phyloP scores from a whole-genome alignment of 2,329 filamentous ascomycete species.

The Aspergillus unguis region DNA sequence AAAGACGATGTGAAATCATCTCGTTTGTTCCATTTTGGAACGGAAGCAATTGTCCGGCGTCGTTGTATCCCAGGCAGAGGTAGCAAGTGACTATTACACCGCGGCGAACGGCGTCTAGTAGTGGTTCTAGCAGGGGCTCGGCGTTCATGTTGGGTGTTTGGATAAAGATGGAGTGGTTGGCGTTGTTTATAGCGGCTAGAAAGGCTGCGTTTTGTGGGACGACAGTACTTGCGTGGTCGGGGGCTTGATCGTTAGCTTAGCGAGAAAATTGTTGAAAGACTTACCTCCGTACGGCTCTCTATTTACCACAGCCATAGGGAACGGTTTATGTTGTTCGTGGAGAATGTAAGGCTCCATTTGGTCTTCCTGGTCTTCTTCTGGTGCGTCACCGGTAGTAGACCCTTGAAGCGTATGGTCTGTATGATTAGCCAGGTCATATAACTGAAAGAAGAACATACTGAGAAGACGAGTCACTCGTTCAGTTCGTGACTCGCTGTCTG shows the following conservation, averaged over 20 bases:
- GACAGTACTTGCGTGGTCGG: slow-evolving; percentile 58
- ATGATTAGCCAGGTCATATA: not conserved
- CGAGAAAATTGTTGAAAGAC: not conserved
- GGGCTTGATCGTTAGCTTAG: slow-evolving; percentile 30
- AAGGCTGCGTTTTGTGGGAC: slow-evolving; percentile 75
- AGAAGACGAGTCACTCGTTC: slow-evolving; percentile 63
- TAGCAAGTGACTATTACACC: slow-evolving; percentile 68
- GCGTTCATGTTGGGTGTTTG: slow-evolving; percentile 76
- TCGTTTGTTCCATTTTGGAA: slow-evolving; percentile 75
- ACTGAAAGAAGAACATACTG: slow-evolving; percentile 36
- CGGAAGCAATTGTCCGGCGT: slow-evolving; percentile 71
- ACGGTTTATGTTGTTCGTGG: slow-evolving; percentile 51
- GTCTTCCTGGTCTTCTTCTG: slow-evolving; percentile 51
- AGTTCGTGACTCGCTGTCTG: slow-evolving; percentile 51
- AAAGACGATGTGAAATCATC: slow-evolving; percentile 61
- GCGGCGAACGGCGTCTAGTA: slow-evolving; percentile 62
- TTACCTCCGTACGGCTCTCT: slow-evolving; percentile 61
- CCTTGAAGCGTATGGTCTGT: slow-evolving; percentile 54
- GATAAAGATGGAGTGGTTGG: slow-evolving; percentile 65
- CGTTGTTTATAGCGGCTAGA: slow-evolving; percentile 66
- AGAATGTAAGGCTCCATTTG: slow-evolving; percentile 67
- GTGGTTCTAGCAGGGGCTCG: slow-evolving; percentile 60
- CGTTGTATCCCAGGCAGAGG: slow-evolving; percentile 75
- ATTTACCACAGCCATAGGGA: slow-evolving; percentile 70
- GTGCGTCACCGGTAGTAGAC: slow-evolving; percentile 52